Evolutionary conservation across 2,329 filamentous ascomycete species (phyloP).

Genomic region (Domatiomyces globalis): DNA sequence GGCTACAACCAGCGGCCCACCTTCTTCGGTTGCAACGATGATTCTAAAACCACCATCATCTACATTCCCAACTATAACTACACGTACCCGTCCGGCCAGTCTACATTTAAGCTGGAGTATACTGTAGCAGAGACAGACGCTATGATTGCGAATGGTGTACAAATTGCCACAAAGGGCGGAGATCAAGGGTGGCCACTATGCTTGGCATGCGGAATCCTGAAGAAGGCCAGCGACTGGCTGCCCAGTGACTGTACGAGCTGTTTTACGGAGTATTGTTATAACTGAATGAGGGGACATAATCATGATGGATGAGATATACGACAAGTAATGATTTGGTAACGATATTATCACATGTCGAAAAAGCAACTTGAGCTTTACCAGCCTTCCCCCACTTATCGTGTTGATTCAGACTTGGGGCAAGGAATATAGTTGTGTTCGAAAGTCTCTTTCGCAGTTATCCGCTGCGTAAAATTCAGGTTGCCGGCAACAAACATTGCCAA

Average conservation of each 20-base stretch:
- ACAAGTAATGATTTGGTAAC: too few species aligned
- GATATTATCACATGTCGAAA: too few species aligned
- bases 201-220: constrained; percentile 14
- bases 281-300: neutral
- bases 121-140: constrained; percentile 4
- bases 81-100: constrained; percentile 3
- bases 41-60: constrained; percentile 23
- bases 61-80: constrained; percentile 29
- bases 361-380: too few species aligned
- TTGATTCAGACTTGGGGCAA: too few species aligned
- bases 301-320: too few species aligned
- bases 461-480: too few species aligned
- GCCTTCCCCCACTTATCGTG: too few species aligned
- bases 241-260: constrained; percentile 10
- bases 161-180: constrained; percentile 9
- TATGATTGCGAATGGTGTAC: constrained; percentile 14
- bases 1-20: constrained; percentile 46
- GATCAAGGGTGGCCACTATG: constrained; percentile 9
- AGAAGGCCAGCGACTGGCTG: constrained; percentile 8
- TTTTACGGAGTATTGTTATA: constrained; percentile 9
- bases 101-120: constrained; percentile 8
- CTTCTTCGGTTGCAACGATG: constrained; percentile 48
- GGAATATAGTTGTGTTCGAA: too few species aligned
- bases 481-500: too few species aligned
- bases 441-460: too few species aligned